Evolutionary conservation across 1,284 basidiomycete species (phyloP), one percentile per base, ranked within the genome.

Genomic region (Malassezia obtusa): DNA sequence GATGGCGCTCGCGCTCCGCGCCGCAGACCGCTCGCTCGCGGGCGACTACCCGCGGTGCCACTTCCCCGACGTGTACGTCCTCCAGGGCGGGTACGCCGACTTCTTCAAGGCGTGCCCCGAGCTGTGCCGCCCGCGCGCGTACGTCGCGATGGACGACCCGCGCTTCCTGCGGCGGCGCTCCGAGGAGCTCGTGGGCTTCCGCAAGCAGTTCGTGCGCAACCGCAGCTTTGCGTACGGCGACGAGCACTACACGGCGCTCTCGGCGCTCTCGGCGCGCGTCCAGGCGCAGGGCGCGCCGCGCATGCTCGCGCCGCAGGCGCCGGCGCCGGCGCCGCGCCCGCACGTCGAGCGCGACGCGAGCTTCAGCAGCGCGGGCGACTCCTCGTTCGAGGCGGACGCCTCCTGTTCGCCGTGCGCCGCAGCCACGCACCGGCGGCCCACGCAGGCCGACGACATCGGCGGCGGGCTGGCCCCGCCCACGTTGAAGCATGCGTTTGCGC

Each of bases 61-160:
- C 76, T 99, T 90, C 71, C 92, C 92, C 0, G 92, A 99, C 76
- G 81, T 98, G 5, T 99, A 98, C 78, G 83, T 99, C 61, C 81
- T 99, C 7, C 87, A 94, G 75, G 94, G 94, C 40, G 92, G 92
- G 7, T 99, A 95, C 76, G 87, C 83, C 65, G 81, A 82, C 48
- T 98, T 91, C 77, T 95, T 81, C 78, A 81, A 83, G 64, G 75
- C 77, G 35, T 84, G 80, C 54, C 77, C 81, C 1, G 63, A 75
- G 4, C 83, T 84, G 38, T 95, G 91, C 77, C 79, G 86, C 51
- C 90, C 89, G 0, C 78, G 77, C 22, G 84, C 81, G 1, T 98
- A 98, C 74, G 83, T 94, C 33, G 82, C 80, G 17, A 98, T 98
- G 92, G 88, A 96, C 68, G 90, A 96, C 71, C 89, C 90, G 0